Percentiles rank a stretch among this genome's conserved stretches.
Evolutionary conservation across 257 asterid genomes (phyloP).

Genomic region (Linderniella brevidens): DNA sequence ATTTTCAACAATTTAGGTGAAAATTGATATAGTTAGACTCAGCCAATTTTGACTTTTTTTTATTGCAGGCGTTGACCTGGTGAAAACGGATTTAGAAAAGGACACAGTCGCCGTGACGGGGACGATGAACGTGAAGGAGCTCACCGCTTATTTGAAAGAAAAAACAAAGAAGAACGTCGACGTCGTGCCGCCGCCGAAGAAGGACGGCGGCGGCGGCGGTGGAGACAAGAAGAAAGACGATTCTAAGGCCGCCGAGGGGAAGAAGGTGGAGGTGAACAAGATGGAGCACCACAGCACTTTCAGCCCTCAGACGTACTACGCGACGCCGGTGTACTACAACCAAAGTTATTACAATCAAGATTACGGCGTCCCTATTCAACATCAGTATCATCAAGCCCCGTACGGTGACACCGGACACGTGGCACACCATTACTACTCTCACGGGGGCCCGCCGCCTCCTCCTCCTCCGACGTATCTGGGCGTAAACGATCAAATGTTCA

Average conservation of each 20-base stretch:
- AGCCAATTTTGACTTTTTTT: too few species aligned
- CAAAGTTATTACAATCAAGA: slow-evolving; percentile 20
- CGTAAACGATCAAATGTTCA: slow-evolving; percentile 39
- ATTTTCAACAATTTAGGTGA: too few species aligned
- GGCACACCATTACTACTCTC: not conserved
- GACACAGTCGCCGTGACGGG: slow-evolving; percentile 66
- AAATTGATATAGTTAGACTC: too few species aligned
- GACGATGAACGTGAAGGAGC: slow-evolving; percentile 60
- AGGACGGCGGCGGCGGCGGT: slow-evolving; percentile 13
- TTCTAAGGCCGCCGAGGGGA: slow-evolving; percentile 12
- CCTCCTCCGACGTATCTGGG: slow-evolving; percentile 20
- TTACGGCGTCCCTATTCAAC: slow-evolving; percentile 19
- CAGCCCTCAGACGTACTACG: slow-evolving; percentile 30
- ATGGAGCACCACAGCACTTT: slow-evolving; percentile 26
- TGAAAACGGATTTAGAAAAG: slow-evolving; percentile 31
- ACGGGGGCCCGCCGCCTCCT: slow-evolving; percentile 42
- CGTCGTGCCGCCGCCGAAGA: slow-evolving; percentile 30
- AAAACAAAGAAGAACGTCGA: slow-evolving; percentile 44
- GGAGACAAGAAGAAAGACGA: slow-evolving; percentile 9
- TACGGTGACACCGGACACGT: too few species aligned
- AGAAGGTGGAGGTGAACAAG: slow-evolving; percentile 42
- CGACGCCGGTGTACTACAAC: slow-evolving; percentile 36
- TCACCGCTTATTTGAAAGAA: slow-evolving; percentile 40
- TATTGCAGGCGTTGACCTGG: slow-evolving; percentile 45
- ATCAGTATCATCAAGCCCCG: too few species aligned